Percentiles rank a stretch among this genome's conserved stretches.
These are phyloP conservation scores for Zychaea mexicana DNA, from an alignment of 371 early-diverging fungal species.

Conservation along the genomic window DNA sequence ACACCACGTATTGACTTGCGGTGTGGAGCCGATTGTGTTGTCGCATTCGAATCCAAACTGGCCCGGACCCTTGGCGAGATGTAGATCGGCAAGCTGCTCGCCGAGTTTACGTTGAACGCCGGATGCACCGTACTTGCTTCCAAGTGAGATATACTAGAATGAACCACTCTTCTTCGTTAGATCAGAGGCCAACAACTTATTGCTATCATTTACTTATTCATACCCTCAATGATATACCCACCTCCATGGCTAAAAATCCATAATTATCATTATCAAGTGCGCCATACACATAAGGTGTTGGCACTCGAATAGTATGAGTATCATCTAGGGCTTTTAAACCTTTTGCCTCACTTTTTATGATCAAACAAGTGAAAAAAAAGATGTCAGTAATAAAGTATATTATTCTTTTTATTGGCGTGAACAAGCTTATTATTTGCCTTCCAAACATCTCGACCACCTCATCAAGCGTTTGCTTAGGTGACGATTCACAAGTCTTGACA, in stretches of 20 bases:
- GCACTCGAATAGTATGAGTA: constrained; percentile 17
- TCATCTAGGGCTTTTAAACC: constrained; percentile 13
- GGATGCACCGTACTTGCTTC: constrained; percentile 4
- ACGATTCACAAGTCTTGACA: constrained; percentile 12
- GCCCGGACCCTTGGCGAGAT: constrained; percentile 10
- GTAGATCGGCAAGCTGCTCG: constrained; percentile 13
- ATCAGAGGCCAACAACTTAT: too few species aligned
- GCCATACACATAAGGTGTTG: constrained; percentile 13
- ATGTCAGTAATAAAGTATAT: neutral
- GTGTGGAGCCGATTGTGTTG: constrained; percentile 16
- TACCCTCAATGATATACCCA: too few species aligned
- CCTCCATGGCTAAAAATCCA: constrained; percentile 15
- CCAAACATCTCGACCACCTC: constrained; percentile 14
- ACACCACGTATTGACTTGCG: constrained; percentile 17
- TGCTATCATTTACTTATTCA: too few species aligned
- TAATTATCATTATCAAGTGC: neutral
- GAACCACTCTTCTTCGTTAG: too few species aligned
- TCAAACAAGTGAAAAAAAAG: neutral
- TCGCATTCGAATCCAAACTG: constrained; percentile 14
- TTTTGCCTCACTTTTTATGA: constrained; percentile 7
- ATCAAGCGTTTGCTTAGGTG: constrained; percentile 5
- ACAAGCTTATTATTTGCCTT: neutral
- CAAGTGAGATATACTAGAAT: constrained; percentile 10
- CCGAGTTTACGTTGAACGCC: constrained; percentile 12
- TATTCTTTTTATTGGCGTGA: neutral